Evolutionary conservation across 2,329 filamentous ascomycete genomes (phyloP).

Genomic region (Leptosphaerulina australis): DNA sequence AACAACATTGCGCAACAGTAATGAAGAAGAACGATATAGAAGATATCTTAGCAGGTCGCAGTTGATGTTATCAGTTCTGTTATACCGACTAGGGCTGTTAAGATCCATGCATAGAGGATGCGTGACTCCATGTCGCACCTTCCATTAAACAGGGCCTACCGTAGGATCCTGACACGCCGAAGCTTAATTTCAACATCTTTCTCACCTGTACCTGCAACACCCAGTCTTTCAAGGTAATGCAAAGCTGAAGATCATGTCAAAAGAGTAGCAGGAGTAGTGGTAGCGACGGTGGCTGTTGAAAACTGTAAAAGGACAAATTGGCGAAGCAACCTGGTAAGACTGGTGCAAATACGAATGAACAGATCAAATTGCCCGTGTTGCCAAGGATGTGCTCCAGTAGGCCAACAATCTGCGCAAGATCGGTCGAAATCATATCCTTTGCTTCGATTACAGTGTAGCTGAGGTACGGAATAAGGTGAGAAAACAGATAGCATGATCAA

Average conservation of each 20-base stretch:
- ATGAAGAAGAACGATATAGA: constrained; percentile 1
- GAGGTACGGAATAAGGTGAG: neutral
- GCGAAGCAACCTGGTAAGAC: constrained; percentile 10
- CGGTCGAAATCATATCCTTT: neutral
- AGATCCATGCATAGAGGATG: constrained; percentile 16
- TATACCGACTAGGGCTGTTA: neutral
- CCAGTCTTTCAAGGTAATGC: neutral
- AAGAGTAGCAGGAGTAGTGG: neutral
- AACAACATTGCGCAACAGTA: constrained; percentile 1
- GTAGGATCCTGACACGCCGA: constrained; percentile 20
- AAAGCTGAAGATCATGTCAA: neutral
- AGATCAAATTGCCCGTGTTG: neutral
- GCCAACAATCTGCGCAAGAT: neutral
- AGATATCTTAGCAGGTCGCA: neutral
- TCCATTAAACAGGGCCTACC: constrained; percentile 18
- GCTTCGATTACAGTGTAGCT: neutral
- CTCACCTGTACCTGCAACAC: constrained; percentile 23
- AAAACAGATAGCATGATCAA: neutral
- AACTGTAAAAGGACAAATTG: neutral
- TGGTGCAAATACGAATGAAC: constrained; percentile 1
- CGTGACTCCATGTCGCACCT: constrained; percentile 24
- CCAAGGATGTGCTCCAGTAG: neutral
- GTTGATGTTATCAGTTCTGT: neutral
- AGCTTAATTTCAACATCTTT: constrained; percentile 15
- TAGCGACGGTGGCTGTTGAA: constrained; percentile 3